Conservation (phyloP, 208 protist genomes). For the Leishmania mexicana region DNA sequence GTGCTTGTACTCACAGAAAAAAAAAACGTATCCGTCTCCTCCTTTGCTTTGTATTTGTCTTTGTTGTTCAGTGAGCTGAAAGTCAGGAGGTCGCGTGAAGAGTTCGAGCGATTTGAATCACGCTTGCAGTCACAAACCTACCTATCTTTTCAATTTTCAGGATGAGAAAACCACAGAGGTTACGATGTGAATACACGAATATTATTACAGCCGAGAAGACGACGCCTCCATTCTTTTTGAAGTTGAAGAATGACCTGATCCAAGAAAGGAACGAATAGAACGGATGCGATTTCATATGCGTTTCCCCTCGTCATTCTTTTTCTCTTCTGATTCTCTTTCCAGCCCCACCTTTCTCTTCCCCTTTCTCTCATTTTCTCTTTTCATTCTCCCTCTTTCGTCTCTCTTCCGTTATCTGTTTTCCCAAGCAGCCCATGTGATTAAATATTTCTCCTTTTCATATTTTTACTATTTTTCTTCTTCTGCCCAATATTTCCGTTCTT, state of each 20-base stretch:
- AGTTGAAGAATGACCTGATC: background rate
- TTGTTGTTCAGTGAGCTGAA: background rate
- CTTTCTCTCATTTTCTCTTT: background rate
- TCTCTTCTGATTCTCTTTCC: background rate
- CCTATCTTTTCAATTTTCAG: background rate
- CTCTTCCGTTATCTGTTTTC: background rate
- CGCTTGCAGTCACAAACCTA: background rate
- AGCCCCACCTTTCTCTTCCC: background rate
- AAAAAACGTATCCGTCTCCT: background rate
- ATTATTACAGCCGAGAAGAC: background rate
- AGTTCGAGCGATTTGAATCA: background rate
- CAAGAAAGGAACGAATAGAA: background rate
- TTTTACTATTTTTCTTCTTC: background rate
- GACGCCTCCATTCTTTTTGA: background rate
- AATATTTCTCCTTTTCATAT: background rate
- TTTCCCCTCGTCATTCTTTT: background rate
- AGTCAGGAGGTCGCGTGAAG: background rate
- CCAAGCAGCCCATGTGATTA: background rate
- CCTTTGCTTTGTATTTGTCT: background rate
- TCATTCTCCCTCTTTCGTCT: background rate
- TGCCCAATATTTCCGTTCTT: background rate
- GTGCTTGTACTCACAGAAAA: background rate
- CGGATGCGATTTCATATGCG: background rate
- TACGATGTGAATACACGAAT: background rate
- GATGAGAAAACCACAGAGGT: background rate